Evolutionary conservation across 2,329 filamentous ascomycete genomes (phyloP), one percentile per base, ranked within the genome.

Genomic region (Scortechinia acanthostroma): DNA sequence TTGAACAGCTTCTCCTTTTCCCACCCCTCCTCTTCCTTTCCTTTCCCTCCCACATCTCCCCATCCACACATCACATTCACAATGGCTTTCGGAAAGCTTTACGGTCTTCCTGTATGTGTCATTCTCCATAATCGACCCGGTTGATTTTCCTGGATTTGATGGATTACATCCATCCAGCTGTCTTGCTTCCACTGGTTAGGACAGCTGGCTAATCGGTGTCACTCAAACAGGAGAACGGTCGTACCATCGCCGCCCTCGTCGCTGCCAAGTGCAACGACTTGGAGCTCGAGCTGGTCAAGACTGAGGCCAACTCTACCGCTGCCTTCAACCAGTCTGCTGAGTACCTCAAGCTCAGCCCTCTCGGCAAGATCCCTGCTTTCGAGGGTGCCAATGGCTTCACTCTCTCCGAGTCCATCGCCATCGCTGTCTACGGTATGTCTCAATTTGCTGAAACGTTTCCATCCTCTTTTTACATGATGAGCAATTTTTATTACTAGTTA

Each of bases 51-150:
- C 4, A 42, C 13, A 48, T 45, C 28, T 22, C 25, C 35, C 19
- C 6, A 42, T 43, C 40, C 44, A 44, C 45, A 46, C 55, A 49
- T 52, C 52, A 55, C 59, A 63, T 61, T 66, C 74, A 88, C 79
- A 69, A 94, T 95, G 86, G 78, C 88, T 66, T 97, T 98, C 80
- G 93, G 93, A 75, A 98, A 95, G 78, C 82, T 98, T 64, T 97
- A 93, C 82, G 87, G 86, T 66, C 81, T 79, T 69, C 66, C 80
- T 73, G 91, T 95, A 83, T 58, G 74, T 61, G 53, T 56, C 60
- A 54, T 61, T 54, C 50, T 53, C 46, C 51, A n/a, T 52, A 45
- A 48, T 30, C 49, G 49, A 51, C 50, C 17, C 40, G 4, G 46
- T 25, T 35, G 49, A 10, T 40, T 19, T 6, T 19, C 20, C 17